Evolutionary conservation across 768 basidiomycete species (phyloP), one percentile per base, ranked within the genome.

Genomic region (Leccinum olivaceopallidum): DNA sequence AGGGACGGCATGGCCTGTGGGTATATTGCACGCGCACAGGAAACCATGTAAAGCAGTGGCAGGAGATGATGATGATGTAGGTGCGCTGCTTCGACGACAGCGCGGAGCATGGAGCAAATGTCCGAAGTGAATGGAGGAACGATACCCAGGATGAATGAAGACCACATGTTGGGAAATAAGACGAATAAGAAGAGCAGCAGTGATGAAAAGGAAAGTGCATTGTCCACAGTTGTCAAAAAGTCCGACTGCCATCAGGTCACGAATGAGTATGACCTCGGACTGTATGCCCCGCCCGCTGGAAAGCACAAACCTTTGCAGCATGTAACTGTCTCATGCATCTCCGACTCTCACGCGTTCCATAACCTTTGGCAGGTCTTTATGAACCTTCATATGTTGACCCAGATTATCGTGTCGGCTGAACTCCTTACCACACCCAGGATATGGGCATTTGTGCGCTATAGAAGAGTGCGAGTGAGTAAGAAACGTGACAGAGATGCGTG

Each of bases 391-490:
- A 68, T 95, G 93, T 75, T 95, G 93, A 50, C 87, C 85, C 51
- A 95, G 83, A 70, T 95, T 95, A 72, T 95, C 94, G 67, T 91
- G 90, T 53, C 94, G 81, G 68, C 88, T 90, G 70, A 95, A 95
- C 64, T 86, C 86, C 79, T 92, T 93, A 56, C 83, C 86, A 69
- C 93, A 95, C 14, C 85, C 86, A 34, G 88, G 87, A 72, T 86
- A 85, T 24, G 87, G 86, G 75, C 93, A 95, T 67, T 83, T 83
- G 75, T 89, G 89, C 59, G 94, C 93, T 94, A 70, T 32, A 58
- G 50, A 57, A 26, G 48, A 26, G 2, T 62, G 55, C 1, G n/a
- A 37, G 65, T 65, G 32, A 60, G 57, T 36, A 44, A 2, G 54
- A 42, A 55, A 50, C 26, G 63, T 66, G 60, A 51, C 62, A 42